phyloP scores from a whole-genome alignment of 352 stramenopile species.

The Globisporangium spinosum region DNA sequence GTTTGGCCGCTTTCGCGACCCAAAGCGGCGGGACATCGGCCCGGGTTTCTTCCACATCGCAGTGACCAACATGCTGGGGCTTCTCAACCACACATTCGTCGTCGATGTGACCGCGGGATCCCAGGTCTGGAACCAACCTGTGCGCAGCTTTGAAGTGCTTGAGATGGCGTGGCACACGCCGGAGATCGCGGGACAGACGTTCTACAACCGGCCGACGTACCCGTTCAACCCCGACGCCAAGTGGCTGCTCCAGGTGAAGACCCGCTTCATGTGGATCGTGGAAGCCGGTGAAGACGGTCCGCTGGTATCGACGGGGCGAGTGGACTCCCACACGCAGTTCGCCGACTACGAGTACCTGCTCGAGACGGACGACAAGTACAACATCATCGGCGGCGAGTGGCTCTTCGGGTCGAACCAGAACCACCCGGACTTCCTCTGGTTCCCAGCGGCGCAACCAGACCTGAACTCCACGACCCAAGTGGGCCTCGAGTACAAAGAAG shows the following conservation, averaged over 20 bases:
- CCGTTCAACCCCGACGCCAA: constrained; percentile 59
- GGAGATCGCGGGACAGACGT: constrained; percentile 31
- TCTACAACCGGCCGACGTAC: constrained; percentile 47
- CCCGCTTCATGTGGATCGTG: constrained; percentile 56
- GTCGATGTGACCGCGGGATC: constrained; percentile 47
- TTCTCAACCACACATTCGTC: constrained; percentile 46
- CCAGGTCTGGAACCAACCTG: constrained; percentile 67
- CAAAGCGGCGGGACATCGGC: constrained; percentile 38
- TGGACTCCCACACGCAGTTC: constrained; percentile 46
- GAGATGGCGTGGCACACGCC: constrained; percentile 42
- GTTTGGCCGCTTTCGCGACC: constrained; percentile 40
- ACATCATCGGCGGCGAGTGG: constrained; percentile 75
- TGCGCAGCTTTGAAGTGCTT: constrained; percentile 41
- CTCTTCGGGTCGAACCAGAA: constrained; percentile 42
- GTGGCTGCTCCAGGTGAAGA: constrained; percentile 52
- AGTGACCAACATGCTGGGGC: constrained; percentile 43
- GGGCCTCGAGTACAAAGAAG: constrained; percentile 47
- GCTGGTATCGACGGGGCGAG: constrained; percentile 39
- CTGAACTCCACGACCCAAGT: constrained; percentile 33
- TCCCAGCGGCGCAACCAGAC: constrained; percentile 42
- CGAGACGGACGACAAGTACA: constrained; percentile 54
- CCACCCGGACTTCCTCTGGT: constrained; percentile 73
- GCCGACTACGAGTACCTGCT: constrained; percentile 72
- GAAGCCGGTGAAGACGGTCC: constrained; percentile 49
- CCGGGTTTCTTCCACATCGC: constrained; percentile 53